These are phyloP conservation scores for Microsporum ferrugineum DNA, from an alignment of 2,329 filamentous ascomycete species.

Conservation along the genomic window DNA sequence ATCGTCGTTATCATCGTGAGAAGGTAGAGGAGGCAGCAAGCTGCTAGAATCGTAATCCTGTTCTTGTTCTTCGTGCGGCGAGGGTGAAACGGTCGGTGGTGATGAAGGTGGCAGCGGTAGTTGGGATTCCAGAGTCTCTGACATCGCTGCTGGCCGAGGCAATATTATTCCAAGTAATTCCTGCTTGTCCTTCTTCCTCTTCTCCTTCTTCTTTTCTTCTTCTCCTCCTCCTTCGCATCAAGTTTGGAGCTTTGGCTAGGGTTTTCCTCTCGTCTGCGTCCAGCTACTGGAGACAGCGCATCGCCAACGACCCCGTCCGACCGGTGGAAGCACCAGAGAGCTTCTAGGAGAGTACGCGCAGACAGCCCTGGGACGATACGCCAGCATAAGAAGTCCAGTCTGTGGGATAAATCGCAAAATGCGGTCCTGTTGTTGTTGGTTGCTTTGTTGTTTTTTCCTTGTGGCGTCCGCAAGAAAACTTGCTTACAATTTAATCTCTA, in stretches of 20 bases:
- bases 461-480: background rate
- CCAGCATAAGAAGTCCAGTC: background rate
- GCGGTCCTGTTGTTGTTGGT: background rate
- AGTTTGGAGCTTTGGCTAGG: background rate
- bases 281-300: background rate
- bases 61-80: slow-evolving; percentile 2
- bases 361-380: background rate
- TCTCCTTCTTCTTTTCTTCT: background rate
- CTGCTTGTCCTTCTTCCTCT: background rate
- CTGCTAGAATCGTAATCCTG: slow-evolving; percentile 11
- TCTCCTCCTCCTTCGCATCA: background rate
- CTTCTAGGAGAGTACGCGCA: background rate
- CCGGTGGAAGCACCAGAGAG: background rate
- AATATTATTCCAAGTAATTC: background rate
- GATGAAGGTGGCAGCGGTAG: slow-evolving; percentile 8
- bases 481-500: background rate
- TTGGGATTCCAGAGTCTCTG: background rate
- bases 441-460: background rate
- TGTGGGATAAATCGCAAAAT: background rate
- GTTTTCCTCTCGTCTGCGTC: background rate
- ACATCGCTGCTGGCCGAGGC: background rate
- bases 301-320: background rate
- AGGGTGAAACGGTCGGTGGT: slow-evolving; percentile 8
- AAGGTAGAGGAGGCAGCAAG: slow-evolving; percentile 9
- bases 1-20: slow-evolving; percentile 8